Conservation (phyloP, 768 basidiomycete species). For the Lactifluus subvellereus region DNA sequence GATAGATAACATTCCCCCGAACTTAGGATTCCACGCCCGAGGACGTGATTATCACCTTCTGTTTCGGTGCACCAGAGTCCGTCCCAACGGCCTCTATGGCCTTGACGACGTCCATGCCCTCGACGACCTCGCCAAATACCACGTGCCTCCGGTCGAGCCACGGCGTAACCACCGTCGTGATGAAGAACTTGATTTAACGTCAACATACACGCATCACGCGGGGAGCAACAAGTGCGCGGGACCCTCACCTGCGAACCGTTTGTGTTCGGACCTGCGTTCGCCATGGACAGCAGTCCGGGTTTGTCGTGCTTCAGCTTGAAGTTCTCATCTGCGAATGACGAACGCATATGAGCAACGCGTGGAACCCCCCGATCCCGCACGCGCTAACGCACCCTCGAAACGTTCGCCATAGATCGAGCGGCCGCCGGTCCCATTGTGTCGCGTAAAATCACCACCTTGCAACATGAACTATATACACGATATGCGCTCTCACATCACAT, state of each 20-base stretch:
- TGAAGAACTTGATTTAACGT: conserved; percentile 32
- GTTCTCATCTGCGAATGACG: conserved; percentile 34
- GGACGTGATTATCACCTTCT: conserved; percentile 18
- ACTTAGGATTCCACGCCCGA: conserved; percentile 13
- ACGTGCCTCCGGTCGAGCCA: conserved; percentile 42
- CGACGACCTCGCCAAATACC: conserved; percentile 40
- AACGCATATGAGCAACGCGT: background rate
- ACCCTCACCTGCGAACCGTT: conserved; percentile 42
- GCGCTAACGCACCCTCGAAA: conserved; percentile 30
- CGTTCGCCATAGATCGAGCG: conserved; percentile 36
- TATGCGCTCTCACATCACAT: background rate
- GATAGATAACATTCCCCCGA: too few relatives aligned
- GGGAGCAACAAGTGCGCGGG: too few relatives aligned
- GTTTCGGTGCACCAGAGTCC: conserved; percentile 7
- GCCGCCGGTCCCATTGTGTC: conserved; percentile 35
- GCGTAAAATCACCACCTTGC: conserved; percentile 39
- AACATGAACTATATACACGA: conserved; percentile 32
- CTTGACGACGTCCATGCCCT: conserved; percentile 37
- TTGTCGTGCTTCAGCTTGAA: conserved; percentile 35
- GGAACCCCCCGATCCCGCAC: background rate
- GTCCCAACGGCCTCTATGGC: conserved; percentile 32
- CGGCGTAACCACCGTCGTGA: conserved; percentile 34
- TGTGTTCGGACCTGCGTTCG: conserved; percentile 46
- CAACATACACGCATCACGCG: background rate
- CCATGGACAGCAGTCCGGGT: conserved; percentile 43